Conservation (phyloP, 176 grass and related monocot species). For the Leersia perrieri region DNA sequence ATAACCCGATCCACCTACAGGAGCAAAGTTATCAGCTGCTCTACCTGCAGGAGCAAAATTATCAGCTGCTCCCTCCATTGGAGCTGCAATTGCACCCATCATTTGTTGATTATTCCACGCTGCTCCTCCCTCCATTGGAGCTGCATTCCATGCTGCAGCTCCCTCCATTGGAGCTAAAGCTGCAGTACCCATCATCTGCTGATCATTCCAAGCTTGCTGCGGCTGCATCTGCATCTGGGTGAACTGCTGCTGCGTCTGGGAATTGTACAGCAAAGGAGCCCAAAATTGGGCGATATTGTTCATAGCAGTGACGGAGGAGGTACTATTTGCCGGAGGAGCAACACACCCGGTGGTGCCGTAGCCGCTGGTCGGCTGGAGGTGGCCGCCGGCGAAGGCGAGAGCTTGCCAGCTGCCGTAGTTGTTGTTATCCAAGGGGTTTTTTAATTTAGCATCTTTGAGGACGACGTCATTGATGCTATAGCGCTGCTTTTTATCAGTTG, state of each 20-base stretch:
- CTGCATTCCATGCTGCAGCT: neutral
- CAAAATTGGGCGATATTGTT: neutral
- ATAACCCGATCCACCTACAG: neutral
- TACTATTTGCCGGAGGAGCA: neutral
- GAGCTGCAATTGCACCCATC: neutral
- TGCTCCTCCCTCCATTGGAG: too few relatives aligned
- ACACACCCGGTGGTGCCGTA: too few relatives aligned
- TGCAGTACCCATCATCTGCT: neutral
- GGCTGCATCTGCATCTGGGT: neutral
- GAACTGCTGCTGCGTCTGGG: neutral
- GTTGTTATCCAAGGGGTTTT: neutral
- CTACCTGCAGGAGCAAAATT: neutral
- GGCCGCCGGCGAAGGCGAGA: neutral
- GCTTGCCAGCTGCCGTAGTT: neutral
- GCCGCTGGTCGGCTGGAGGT: neutral
- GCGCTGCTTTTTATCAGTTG: neutral
- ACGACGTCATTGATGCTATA: constrained; percentile 26
- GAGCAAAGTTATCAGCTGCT: neutral
- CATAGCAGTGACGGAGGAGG: neutral
- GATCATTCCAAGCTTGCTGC: neutral
- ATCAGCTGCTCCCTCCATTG: neutral
- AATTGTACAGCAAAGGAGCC: neutral
- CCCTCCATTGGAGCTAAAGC: neutral
- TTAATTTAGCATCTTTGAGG: neutral
- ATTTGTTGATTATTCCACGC: neutral